Evolutionary conservation across 2,329 filamentous ascomycete species (phyloP), one percentile per base, ranked within the genome.

Genomic region (Colletotrichum melonis): DNA sequence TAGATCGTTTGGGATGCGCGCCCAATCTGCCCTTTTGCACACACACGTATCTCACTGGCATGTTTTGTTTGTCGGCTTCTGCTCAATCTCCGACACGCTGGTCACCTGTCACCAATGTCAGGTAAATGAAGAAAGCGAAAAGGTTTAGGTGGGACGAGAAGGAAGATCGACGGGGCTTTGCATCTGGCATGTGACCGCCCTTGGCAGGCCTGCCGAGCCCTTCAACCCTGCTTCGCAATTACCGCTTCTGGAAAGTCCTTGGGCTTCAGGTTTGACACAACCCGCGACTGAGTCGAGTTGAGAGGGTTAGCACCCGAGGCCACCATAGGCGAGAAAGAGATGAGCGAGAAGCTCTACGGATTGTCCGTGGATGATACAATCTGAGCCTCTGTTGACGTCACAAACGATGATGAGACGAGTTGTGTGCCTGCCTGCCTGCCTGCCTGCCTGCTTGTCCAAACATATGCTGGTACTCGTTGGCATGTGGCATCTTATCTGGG

Each of bases 281-380:
- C 11, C 11, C 11, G 26, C 46, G 46, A 54, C 60, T 35, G 42
- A 54, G 60, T 63, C 60, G 12, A 63, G 46, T 55, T n/a, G 52
- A 11, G 32, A 22, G 14, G 22, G 12, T 14, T 22, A 6, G 24
- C 11, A 26, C 22, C 22, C 52, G 14, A 14, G 52, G n/a, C 52
- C 19, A 4, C 52, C 52, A 1, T 26, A 26, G n/a, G 22, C 52
- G 49, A 46, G 19, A 22, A 52, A 57, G 26, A 38, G 14, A 38
- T 49, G 42, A 59, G 24, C 22, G 28, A 46, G 63, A 30, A 46
- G 11, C 65, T 22, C 52, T 55, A 24, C n/a, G 52, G 24, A 56
- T 8, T 24, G 49, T 22, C 42, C 30, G 59, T 49, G 32, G 54
- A 69, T 73, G 70, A 73, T 69, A 65, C 70, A 60, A 60, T n/a